Conservation (phyloP, 805 yeast genomes). For the Yamadazyma tumulicola region DNA sequence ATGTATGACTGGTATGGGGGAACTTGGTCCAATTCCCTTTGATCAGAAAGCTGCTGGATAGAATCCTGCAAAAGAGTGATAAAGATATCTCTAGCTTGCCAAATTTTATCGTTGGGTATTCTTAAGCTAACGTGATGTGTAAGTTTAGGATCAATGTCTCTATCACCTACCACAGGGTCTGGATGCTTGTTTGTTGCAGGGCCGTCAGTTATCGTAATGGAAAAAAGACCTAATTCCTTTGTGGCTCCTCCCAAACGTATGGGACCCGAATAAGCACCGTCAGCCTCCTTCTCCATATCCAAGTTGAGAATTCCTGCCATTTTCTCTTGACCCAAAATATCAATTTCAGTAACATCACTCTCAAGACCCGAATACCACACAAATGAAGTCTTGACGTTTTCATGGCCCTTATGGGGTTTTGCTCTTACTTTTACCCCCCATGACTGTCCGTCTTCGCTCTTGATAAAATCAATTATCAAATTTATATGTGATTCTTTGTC, state of each 20-base stretch:
- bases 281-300: conserved; percentile 16
- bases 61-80: conserved; percentile 68
- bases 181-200: conserved; percentile 46
- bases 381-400: conserved; percentile 54
- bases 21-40: conserved; percentile 18
- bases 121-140: conserved; percentile 65
- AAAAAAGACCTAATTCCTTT: conserved; percentile 65
- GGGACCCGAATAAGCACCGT: conserved; percentile 31
- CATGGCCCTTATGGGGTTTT: conserved; percentile 49
- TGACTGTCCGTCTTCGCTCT: conserved; percentile 61
- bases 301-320: conserved; percentile 8
- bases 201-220: conserved; percentile 56
- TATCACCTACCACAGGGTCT: conserved; percentile 18
- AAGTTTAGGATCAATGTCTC: conserved; percentile 50
- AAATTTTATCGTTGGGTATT: conserved; percentile 67
- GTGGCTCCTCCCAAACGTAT: conserved; percentile 45
- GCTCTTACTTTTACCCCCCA: conserved; percentile 83
- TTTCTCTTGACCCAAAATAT: conserved; percentile 10
- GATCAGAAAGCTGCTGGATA: conserved; percentile 42
- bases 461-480: conserved; percentile 71
- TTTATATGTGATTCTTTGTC: conserved; percentile 65
- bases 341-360: conserved; percentile 33
- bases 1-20: conserved; percentile 52
- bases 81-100: conserved; percentile 79
- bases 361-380: conserved; percentile 80